Base-by-base conservation (phyloP, 1,139 yeast genomes). In the Kodamaea alishanica region DNA sequence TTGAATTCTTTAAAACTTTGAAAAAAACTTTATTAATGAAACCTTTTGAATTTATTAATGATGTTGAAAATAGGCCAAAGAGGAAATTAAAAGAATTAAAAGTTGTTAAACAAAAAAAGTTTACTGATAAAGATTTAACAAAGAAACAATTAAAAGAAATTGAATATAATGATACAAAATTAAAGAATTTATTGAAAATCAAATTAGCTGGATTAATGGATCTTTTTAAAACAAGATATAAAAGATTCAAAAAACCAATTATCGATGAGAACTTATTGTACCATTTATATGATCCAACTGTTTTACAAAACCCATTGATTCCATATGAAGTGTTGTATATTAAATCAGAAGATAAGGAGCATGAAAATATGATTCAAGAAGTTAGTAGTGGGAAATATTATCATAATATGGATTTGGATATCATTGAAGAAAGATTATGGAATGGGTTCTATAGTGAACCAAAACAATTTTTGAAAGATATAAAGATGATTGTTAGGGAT, bases 361-460 rank as follows among this genome's bases (percentile, higher is more conserved):
- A 67, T 42, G 59, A 56, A 29, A 81, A 86, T 49, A 85, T 81
- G 92, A 87, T 94, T 47, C 63, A 79, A 25, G 97, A 94, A 52
- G 68, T 79, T 6, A 61, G 79, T 0, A 84, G 95, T 0, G 95
- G 95, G 2, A 78, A 75, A 42, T 73, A 71, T 48, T 92, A 71
- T 56, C 75, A 73, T 63, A 92, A 92, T 51, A 94, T 92, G 87
- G 98, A 92, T 55, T 69, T 94, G 44, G 98, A 92, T 56, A 82
- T 89, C 11, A 79, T 94, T 34, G 99, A 92, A 55, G 98, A 92
- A 55, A 73, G 98, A 42, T 66, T 94, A 40, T 92, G 98, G 98
- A 92, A 92, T 61, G 98, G 98, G 0, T 92, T 67, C 58, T 92
- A 94, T 56, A 83, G 90, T 26, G 97, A 90, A 52, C 97, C 98